Percentiles rank a stretch among this genome's conserved stretches.
These are phyloP conservation scores for Rhododendron kiyosumense DNA, from an alignment of 148 eudicot genomes.

Conservation along the genomic window DNA sequence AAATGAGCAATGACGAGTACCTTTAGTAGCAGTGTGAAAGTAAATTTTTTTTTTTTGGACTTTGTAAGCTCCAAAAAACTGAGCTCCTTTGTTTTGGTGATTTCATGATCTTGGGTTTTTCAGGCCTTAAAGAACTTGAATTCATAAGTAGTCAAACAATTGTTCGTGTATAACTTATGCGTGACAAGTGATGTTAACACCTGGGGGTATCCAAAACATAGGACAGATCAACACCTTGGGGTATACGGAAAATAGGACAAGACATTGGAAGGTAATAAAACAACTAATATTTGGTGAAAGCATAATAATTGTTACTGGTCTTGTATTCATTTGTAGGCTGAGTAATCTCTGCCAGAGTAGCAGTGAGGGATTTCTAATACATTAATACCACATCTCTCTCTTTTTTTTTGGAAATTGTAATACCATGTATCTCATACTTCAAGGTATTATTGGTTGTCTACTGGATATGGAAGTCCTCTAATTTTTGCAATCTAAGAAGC, in stretches of 20 bases:
- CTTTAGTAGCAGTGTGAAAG: background rate
- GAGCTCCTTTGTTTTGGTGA: background rate
- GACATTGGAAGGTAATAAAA: background rate
- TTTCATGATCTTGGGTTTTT: background rate
- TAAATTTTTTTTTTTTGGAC: background rate
- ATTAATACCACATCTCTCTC: background rate
- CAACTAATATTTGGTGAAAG: background rate
- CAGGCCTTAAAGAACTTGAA: background rate
- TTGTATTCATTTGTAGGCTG: background rate
- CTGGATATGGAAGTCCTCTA: background rate
- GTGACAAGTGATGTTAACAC: background rate
- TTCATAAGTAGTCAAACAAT: background rate
- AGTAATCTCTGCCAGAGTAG: background rate
- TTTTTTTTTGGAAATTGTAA: background rate
- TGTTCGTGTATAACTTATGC: background rate
- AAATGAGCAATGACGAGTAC: background rate
- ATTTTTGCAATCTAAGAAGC: background rate
- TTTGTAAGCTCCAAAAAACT: background rate
- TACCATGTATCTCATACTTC: background rate
- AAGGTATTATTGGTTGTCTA: background rate
- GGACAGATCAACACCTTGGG: background rate
- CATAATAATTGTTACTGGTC: background rate
- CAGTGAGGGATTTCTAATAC: background rate
- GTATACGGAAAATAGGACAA: background rate
- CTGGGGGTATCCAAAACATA: background rate